phyloP scores from a whole-genome alignment of 495 filamentous ascomycete species.

The Neurospora sp. region DNA sequence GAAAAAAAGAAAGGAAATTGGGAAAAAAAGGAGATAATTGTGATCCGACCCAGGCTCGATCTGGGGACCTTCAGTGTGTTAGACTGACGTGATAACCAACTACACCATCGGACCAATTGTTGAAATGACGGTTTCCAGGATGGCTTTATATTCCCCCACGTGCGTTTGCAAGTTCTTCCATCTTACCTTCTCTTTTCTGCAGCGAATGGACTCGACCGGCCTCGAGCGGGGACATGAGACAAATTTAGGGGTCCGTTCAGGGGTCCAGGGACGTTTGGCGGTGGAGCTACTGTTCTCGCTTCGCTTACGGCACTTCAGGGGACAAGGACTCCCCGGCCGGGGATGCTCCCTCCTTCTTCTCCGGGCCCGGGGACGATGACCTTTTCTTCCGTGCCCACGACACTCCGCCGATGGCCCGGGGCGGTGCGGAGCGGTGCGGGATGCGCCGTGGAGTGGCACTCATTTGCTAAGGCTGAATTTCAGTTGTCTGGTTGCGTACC shows the following conservation, averaged over 20 bases:
- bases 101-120: not conserved
- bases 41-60: not conserved
- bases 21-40: not conserved
- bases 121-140: not conserved
- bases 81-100: not conserved
- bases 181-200: not conserved
- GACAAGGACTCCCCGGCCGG: not conserved
- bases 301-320: not conserved
- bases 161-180: not conserved
- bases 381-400: not conserved
- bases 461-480: not conserved
- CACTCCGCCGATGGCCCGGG: not conserved
- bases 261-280: not conserved
- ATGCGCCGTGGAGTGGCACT: not conserved
- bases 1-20: not conserved
- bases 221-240: not conserved
- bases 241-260: not conserved
- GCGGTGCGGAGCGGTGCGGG: not conserved
- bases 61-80: not conserved
- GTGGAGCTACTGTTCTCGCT: not conserved
- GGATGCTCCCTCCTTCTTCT: not conserved
- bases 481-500: not conserved
- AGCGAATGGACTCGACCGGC: not conserved
- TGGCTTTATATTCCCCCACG: not conserved
- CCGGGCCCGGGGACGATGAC: not conserved